These are phyloP conservation scores for Saccharomyces paradoxus DNA, from an alignment of 805 yeast genomes.

Conservation along the genomic window DNA sequence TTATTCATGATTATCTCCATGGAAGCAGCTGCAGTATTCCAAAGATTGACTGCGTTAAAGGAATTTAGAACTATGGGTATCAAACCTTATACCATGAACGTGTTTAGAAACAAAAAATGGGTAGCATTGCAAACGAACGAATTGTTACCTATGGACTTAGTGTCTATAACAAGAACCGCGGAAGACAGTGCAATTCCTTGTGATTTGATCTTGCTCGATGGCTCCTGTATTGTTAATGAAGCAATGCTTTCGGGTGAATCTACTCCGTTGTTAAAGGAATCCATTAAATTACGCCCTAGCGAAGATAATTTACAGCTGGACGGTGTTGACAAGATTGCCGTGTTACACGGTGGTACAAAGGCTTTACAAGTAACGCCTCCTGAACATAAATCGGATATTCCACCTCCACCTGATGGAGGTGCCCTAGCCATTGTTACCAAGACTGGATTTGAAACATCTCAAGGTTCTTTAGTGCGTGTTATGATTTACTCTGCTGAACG, in stretches of 20 bases:
- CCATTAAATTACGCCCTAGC: constrained; percentile 73
- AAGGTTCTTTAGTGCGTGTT: constrained; percentile 93
- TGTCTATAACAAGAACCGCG: constrained; percentile 76
- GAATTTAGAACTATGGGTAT: constrained; percentile 97
- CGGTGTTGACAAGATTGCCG: constrained; percentile 80
- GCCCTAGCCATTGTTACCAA: constrained; percentile 83
- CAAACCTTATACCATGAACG: constrained; percentile 77
- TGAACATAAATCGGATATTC: constrained; percentile 36
- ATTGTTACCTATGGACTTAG: constrained; percentile 84
- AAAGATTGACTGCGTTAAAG: constrained; percentile 86
- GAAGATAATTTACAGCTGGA: constrained; percentile 62
- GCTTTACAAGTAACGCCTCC: constrained; percentile 84
- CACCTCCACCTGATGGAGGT: constrained; percentile 81
- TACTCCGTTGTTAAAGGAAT: constrained; percentile 90
- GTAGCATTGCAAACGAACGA: constrained; percentile 56
- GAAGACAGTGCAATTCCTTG: constrained; percentile 94
- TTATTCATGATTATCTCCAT: constrained; percentile 86
- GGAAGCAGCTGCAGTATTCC: constrained; percentile 91
- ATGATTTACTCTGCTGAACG: constrained; percentile 97
- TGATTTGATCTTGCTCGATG: constrained; percentile 77
- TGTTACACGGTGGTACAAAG: constrained; percentile 92
- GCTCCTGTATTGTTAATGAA: constrained; percentile 92
- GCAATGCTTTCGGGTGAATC: constrained; percentile 99
- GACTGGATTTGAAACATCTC: constrained; percentile 98
- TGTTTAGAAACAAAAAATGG: constrained; percentile 68